Percentiles rank a stretch among this genome's conserved stretches.
phyloP scores from a whole-genome alignment of 495 filamentous ascomycete genomes.

The Niebla homalea region DNA sequence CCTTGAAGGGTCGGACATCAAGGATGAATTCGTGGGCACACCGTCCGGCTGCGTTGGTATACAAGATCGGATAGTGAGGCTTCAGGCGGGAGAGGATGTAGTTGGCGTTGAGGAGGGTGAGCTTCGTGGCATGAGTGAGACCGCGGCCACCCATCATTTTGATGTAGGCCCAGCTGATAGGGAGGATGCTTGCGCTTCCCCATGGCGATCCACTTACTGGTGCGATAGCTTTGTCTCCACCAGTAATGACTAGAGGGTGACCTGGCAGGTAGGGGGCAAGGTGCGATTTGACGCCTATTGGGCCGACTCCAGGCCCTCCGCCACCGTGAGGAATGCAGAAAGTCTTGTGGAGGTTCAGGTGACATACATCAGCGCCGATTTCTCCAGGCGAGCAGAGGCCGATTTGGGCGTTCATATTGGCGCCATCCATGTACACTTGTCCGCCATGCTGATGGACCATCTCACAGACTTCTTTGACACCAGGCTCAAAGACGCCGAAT shows the following conservation, averaged over 20 bases:
- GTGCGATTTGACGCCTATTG: constrained; percentile 82
- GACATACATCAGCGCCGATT: constrained; percentile 96
- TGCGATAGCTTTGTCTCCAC: constrained; percentile 47
- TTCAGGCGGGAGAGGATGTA: constrained; percentile 91
- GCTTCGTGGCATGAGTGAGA: constrained; percentile 87
- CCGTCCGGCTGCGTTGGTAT: constrained; percentile 75
- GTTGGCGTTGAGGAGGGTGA: constrained; percentile 92
- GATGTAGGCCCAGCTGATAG: constrained; percentile 96
- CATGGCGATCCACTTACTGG: constrained; percentile 80
- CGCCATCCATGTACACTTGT: constrained; percentile 98
- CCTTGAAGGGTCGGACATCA: constrained; percentile 76
- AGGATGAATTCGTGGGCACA: constrained; percentile 99
- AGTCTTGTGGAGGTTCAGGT: constrained; percentile 96
- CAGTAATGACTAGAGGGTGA: constrained; percentile 46
- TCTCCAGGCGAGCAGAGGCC: constrained; percentile 93
- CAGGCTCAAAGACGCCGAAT: constrained; percentile 90
- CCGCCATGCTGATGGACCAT: constrained; percentile 82
- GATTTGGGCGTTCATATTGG: constrained; percentile 98
- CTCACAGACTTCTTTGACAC: constrained; percentile 73
- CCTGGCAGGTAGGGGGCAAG: constrained; percentile 70
- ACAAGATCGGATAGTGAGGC: constrained; percentile 79
- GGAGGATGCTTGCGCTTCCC: constrained; percentile 86
- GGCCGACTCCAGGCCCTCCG: constrained; percentile 88
- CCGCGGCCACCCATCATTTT: constrained; percentile 91
- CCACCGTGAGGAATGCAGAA: constrained; percentile 99